Evolutionary conservation across 306 rosid species (phyloP), one percentile per base, ranked within the genome.

Genomic region (Castanea mollissima): DNA sequence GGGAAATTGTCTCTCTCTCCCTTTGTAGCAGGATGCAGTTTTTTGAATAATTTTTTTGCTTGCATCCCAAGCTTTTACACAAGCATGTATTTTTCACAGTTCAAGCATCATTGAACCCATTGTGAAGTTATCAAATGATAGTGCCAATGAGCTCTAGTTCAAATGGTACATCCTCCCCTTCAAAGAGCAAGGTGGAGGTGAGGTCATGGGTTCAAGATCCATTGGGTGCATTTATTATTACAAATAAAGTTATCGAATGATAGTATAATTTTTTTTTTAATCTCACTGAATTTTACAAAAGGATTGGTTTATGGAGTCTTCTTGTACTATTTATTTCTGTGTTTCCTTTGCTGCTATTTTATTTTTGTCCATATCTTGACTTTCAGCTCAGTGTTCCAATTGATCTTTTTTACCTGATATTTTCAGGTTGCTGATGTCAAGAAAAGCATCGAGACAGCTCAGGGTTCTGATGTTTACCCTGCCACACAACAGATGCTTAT

Each of bases 401-500:
- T 27, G 29, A 18, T 3, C 25, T 72, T 13, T 38, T 71, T 23
- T 8, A 49, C 46, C 41, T 60, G n/a, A 35, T 34, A 68, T 82
- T 74, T 73, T 10, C 86, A 95, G 99, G 92, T 95, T 85, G 72
- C 92, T 44, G 98, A 81, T 69, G 99, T 95, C 89, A 95, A 95
- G 90, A 91, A 86, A 79, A 82, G 73, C 46, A 89, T 95, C 55
- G 98, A 95, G 84, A 83, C 89, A 78, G 83, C 80, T 46, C 97
- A 91, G 81, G 97, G 97, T 77, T 81, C 79, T 41, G 90, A 86
- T 78, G 89, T 86, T 74, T 95, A 95, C 77, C 99, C 99, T 79
- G 93, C 99, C 32, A 62, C 90, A 0, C 98, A 90, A 79, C 97
- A 92, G 87, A 95, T 95, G 97, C 99, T 95, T 38, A 95, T 95